A percentile compares a stretch with the other conserved stretches of the same genome.
Conservation (phyloP, 352 stramenopile species). For the Pythium biforme region DNA sequence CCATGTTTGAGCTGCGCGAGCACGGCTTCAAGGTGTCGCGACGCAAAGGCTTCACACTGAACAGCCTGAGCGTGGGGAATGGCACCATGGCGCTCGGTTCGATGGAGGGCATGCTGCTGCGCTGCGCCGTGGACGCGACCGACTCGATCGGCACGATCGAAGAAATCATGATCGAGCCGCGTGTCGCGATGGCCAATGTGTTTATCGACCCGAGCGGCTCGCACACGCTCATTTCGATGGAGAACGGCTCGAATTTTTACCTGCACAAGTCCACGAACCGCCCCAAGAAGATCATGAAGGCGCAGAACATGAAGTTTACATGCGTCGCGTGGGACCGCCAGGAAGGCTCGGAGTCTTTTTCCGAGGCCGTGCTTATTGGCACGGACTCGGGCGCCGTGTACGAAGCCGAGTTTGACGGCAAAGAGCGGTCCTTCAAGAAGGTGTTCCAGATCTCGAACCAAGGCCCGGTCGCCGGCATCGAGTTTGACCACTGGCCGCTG, state of each 20-base stretch:
- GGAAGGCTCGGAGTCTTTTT: constrained; percentile 51
- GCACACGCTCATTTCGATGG: constrained; percentile 83
- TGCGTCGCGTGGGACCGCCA: constrained; percentile 85
- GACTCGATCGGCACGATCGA: constrained; percentile 71
- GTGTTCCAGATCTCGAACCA: constrained; percentile 91
- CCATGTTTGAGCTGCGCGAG: constrained; percentile 87
- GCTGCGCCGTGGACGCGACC: constrained; percentile 75
- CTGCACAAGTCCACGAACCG: constrained; percentile 69
- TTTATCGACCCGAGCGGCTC: constrained; percentile 82
- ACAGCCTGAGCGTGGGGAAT: constrained; percentile 78
- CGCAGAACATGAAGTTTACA: constrained; percentile 69
- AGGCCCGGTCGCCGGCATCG: constrained; percentile 72
- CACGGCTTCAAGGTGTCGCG: constrained; percentile 84
- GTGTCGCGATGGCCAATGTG: constrained; percentile 75
- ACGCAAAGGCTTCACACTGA: constrained; percentile 84
- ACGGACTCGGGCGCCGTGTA: constrained; percentile 78
- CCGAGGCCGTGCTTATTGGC: constrained; percentile 75
- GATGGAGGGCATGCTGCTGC: constrained; percentile 75
- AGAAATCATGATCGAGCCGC: constrained; percentile 89
- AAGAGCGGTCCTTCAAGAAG: constrained; percentile 85
- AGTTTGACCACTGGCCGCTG: constrained; percentile 79
- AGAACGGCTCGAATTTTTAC: constrained; percentile 89
- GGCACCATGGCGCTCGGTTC: constrained; percentile 81
- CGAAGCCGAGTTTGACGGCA: constrained; percentile 85
- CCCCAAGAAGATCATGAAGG: constrained; percentile 87